phyloP scores from a whole-genome alignment of 805 yeast species.

The Dipodascus geniculatus region DNA sequence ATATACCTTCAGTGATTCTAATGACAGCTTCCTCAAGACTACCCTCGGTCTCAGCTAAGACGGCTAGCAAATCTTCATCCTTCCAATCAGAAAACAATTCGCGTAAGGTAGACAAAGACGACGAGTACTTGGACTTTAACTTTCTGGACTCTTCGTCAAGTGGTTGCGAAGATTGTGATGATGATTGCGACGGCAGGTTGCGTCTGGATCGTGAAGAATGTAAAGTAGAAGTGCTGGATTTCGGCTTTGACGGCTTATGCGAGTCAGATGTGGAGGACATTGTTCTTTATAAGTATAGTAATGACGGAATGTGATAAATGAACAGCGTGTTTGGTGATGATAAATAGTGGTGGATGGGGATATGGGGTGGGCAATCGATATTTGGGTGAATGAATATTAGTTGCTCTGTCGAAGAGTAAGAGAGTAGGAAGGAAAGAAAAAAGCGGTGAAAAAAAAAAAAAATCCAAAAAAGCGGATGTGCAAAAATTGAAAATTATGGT shows the following conservation, averaged over 20 bases:
- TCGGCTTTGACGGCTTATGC: constrained; percentile 2
- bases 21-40: constrained; percentile 74
- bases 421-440: neutral
- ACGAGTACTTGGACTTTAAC: constrained; percentile 22
- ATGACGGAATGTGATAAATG: neutral
- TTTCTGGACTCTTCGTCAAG: constrained; percentile 22
- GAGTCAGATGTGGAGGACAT: constrained; percentile 2
- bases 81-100: constrained; percentile 97
- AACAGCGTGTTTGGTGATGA: neutral
- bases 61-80: constrained; percentile 64
- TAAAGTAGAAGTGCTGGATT: neutral
- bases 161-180: constrained; percentile 3
- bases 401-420: neutral
- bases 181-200: neutral
- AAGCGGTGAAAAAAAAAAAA: neutral
- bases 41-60: constrained; percentile 58
- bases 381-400: neutral
- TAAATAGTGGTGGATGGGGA: neutral
- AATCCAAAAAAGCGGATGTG: no score
- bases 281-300: neutral
- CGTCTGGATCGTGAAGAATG: constrained; percentile 2
- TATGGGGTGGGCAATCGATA: neutral
- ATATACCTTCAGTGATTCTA: constrained; percentile 63
- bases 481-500: neutral
- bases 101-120: constrained; percentile 41